These are phyloP conservation scores for Vanrija humicola DNA, from an alignment of 1,284 basidiomycete genomes.

Conservation along the genomic window DNA sequence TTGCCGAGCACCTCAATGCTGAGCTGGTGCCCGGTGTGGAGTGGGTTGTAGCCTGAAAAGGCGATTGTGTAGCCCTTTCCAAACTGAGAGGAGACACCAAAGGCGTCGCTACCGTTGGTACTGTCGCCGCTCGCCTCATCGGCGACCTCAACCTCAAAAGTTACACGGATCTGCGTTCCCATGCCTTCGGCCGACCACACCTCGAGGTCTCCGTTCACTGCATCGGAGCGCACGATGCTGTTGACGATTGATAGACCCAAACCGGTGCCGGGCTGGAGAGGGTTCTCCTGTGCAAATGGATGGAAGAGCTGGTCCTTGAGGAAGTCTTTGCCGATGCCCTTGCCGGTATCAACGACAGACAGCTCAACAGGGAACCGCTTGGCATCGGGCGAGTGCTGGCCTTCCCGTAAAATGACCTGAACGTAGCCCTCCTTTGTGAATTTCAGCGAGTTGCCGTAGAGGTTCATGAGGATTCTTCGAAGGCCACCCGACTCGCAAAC, in stretches of 20 bases:
- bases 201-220: constrained; percentile 71
- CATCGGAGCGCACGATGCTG: constrained; percentile 74
- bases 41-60: constrained; percentile 67
- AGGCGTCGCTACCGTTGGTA: no score
- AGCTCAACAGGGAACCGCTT: constrained; percentile 74
- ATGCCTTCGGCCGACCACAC: constrained; percentile 63
- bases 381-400: constrained; percentile 57
- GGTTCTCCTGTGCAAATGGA: constrained; percentile 78
- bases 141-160: constrained; percentile 67
- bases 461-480: constrained; percentile 87
- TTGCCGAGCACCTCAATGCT: constrained; percentile 60
- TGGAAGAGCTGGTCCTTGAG: constrained; percentile 93
- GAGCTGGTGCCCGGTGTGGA: constrained; percentile 66
- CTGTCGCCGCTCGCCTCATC: neutral
- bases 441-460: constrained; percentile 92
- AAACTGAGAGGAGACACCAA: constrained; percentile 8
- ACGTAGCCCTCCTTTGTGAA: constrained; percentile 88
- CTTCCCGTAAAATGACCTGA: constrained; percentile 74
- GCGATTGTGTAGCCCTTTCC: constrained; percentile 58
- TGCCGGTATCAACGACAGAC: constrained; percentile 83
- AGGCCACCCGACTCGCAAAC: constrained; percentile 90
- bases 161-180: constrained; percentile 90
- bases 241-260: constrained; percentile 96
- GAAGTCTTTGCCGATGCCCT: constrained; percentile 85
- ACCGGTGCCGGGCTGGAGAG: constrained; percentile 79